These are phyloP conservation scores for Nigrospora osmanthi DNA, from an alignment of 2,329 filamentous ascomycete species.

Conservation along the genomic window DNA sequence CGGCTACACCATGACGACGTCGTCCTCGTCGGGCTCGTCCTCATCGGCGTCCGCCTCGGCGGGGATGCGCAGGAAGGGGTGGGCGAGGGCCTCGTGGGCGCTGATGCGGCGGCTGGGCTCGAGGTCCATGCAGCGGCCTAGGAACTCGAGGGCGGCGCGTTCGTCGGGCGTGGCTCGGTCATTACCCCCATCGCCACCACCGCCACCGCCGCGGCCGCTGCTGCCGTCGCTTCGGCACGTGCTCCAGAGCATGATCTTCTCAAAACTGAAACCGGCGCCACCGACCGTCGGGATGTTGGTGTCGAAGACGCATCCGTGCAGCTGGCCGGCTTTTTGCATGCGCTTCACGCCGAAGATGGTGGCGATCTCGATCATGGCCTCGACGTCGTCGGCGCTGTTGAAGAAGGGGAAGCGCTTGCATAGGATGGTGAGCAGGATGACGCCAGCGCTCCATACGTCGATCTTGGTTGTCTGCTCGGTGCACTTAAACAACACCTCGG, in stretches of 20 bases:
- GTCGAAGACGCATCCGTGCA: conserved; percentile 89
- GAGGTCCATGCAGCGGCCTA: conserved; percentile 66
- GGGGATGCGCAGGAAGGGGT: conserved; percentile 55
- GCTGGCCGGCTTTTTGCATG: conserved; percentile 74
- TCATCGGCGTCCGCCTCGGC: conserved; percentile 18
- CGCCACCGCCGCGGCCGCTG: conserved; percentile 26
- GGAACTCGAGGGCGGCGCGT: conserved; percentile 63
- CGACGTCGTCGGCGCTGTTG: conserved; percentile 96
- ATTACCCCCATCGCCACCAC: conserved; percentile 24
- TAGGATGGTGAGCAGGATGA: conserved; percentile 93
- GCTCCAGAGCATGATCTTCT: conserved; percentile 94
- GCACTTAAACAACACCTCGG: conserved; percentile 95
- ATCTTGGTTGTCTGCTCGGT: conserved; percentile 90
- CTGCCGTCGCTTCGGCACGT: conserved; percentile 65
- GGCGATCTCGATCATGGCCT: conserved; percentile 94
- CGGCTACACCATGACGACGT: conserved; percentile 38
- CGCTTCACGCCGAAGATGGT: conserved; percentile 82
- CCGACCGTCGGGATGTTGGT: conserved; percentile 88
- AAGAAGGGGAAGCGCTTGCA: conserved; percentile 95
- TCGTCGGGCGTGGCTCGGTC: conserved; percentile 57
- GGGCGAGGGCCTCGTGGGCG: conserved; percentile 64
- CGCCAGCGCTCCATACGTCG: conserved; percentile 93
- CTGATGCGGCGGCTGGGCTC: conserved; percentile 69
- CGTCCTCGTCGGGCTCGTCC: conserved; percentile 32
- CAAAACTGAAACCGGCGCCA: conserved; percentile 74